A percentile compares a stretch with the other conserved stretches of the same genome.
Conservation (phyloP, 257 asterid species). For the Vinca minor region DNA sequence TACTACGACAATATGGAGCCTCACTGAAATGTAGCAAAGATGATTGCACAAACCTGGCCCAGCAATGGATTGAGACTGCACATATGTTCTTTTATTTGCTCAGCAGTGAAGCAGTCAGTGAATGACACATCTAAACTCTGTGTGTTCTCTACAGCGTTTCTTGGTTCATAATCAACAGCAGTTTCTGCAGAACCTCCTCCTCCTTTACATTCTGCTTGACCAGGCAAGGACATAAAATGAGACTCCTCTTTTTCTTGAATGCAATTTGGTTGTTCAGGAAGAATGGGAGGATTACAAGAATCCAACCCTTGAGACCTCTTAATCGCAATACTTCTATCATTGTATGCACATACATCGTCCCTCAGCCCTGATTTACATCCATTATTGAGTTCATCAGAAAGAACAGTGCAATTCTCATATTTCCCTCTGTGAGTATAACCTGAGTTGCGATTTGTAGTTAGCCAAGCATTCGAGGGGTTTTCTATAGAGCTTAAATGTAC, state of each 20-base stretch:
- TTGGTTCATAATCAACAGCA: conserved; percentile 15
- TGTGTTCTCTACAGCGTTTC: conserved; percentile 22
- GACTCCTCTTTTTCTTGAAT: conserved; percentile 20
- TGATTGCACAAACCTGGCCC: conserved; percentile 38
- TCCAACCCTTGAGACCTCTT: conserved; percentile 19
- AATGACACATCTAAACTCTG: conserved; percentile 43
- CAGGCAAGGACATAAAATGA: conserved; percentile 17
- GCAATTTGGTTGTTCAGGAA: conserved; percentile 12
- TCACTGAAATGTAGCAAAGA: background rate
- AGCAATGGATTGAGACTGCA: conserved; percentile 33
- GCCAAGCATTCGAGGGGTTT: conserved; percentile 14
- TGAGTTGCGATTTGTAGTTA: conserved; percentile 19
- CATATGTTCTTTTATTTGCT: conserved; percentile 53
- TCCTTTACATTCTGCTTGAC: conserved; percentile 16
- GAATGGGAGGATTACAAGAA: conserved; percentile 20
- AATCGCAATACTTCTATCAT: conserved; percentile 14
- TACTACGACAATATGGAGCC: background rate
- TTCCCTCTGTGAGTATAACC: conserved; percentile 15
- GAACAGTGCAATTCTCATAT: conserved; percentile 18
- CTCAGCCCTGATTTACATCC: conserved; percentile 21
- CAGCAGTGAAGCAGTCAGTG: conserved; percentile 49
- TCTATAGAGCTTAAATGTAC: conserved; percentile 16
- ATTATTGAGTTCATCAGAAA: conserved; percentile 21
- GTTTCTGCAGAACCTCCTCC: conserved; percentile 14
- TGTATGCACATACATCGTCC: conserved; percentile 11